Conservation (phyloP, 768 basidiomycete species). For the Coprinopsis marcescibilis region DNA sequence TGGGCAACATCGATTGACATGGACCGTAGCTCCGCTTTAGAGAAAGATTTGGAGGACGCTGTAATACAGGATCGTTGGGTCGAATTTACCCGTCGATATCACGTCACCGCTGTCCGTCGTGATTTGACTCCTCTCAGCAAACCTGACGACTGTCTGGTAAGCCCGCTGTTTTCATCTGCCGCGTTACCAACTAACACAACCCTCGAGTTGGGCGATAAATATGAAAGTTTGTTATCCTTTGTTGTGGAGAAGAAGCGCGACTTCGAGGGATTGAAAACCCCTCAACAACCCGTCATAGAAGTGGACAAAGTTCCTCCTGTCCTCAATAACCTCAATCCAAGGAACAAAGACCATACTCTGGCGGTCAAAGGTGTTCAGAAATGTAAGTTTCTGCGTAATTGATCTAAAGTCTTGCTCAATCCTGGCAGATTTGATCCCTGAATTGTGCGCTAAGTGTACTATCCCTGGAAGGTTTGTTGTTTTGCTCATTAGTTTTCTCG, state of each 20-base stretch:
- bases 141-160: constrained; percentile 56
- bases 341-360: constrained; percentile 31
- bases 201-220: constrained; percentile 50
- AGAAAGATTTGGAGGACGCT: constrained; percentile 50
- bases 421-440: constrained; percentile 72
- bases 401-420: neutral
- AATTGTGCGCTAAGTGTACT: constrained; percentile 66
- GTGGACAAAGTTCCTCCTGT: constrained; percentile 46
- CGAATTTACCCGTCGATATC: constrained; percentile 73
- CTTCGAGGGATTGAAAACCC: constrained; percentile 55
- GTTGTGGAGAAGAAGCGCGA: constrained; percentile 55
- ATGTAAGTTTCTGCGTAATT: constrained; percentile 38
- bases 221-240: constrained; percentile 58
- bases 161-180: constrained; percentile 24
- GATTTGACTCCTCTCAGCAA: constrained; percentile 75
- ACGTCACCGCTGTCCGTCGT: constrained; percentile 44
- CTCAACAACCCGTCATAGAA: constrained; percentile 69
- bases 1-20: constrained; percentile 47
- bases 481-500: neutral
- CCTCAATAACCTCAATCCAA: constrained; percentile 56
- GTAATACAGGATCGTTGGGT: constrained; percentile 71
- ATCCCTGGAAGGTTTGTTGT: constrained; percentile 59
- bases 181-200: neutral
- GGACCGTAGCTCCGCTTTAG: constrained; percentile 29
- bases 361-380: constrained; percentile 42